Conservation (phyloP, 352 stramenopile species). For the Achlya hypogyna region DNA sequence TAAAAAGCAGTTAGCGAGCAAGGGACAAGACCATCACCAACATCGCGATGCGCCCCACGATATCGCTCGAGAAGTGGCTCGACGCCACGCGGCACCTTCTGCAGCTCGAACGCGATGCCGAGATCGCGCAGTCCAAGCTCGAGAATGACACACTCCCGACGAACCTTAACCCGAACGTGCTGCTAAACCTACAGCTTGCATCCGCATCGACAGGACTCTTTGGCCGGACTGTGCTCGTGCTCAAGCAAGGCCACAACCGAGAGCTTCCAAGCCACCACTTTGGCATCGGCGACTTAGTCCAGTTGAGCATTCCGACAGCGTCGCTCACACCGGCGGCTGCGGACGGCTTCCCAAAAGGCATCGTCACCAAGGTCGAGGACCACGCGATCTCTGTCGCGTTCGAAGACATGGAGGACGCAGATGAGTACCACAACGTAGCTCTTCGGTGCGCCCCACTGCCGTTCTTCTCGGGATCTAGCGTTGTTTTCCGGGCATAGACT, state of each 20-base stretch:
- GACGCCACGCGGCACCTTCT: conserved; percentile 36
- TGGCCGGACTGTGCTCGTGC: conserved; percentile 46
- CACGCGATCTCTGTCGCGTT: conserved; percentile 47
- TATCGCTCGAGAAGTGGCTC: conserved; percentile 51
- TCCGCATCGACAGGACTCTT: conserved; percentile 52
- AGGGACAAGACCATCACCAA: too few relatives aligned
- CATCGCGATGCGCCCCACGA: not conserved
- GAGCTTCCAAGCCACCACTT: conserved; percentile 50
- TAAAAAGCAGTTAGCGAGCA: too few relatives aligned
- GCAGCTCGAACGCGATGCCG: conserved; percentile 50
- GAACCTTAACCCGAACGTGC: conserved; percentile 56
- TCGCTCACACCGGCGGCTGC: conserved; percentile 16
- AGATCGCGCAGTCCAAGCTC: conserved; percentile 41
- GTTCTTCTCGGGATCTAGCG: not conserved
- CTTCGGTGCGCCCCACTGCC: conserved; percentile 5
- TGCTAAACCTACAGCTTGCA: conserved; percentile 36
- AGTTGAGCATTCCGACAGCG: conserved; percentile 30
- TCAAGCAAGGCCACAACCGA: conserved; percentile 38
- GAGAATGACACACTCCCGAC: conserved; percentile 48
- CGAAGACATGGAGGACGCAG: conserved; percentile 41
- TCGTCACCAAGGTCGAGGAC: conserved; percentile 59
- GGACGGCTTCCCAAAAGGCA: conserved; percentile 35
- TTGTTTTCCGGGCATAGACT: conserved; percentile 34
- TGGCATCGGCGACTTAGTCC: conserved; percentile 74
- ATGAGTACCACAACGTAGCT: conserved; percentile 31